These are phyloP conservation scores for Dothistroma septosporum DNA, from an alignment of 2,329 filamentous ascomycete species.

Conservation along the genomic window DNA sequence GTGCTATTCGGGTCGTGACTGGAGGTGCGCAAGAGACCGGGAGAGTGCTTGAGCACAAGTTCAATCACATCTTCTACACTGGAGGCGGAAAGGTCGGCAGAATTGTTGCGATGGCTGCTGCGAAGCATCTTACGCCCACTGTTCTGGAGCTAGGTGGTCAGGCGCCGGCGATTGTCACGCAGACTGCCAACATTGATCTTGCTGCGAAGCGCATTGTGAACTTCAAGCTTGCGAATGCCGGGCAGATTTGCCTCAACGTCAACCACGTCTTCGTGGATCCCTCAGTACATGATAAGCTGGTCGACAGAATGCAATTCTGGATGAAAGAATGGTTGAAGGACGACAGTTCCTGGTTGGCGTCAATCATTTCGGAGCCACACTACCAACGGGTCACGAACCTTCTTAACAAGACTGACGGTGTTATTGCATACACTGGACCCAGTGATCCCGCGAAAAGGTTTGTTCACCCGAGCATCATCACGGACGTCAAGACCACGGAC, in stretches of 20 bases:
- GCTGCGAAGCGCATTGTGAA: conserved; percentile 78
- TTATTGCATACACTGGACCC: conserved; percentile 77
- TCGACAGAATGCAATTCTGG: conserved; percentile 66
- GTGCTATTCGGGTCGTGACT: conserved; percentile 72
- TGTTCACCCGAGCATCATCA: conserved; percentile 80
- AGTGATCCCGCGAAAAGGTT: conserved; percentile 73
- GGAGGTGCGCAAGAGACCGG: conserved; percentile 73
- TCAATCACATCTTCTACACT: conserved; percentile 84
- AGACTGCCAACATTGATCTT: conserved; percentile 68
- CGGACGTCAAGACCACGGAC: conserved; percentile 69
- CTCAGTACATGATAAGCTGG: conserved; percentile 63
- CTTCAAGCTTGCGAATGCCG: conserved; percentile 78
- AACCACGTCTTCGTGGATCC: conserved; percentile 83
- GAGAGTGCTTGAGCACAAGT: conserved; percentile 75
- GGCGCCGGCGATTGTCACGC: conserved; percentile 73
- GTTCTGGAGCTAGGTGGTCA: conserved; percentile 81
- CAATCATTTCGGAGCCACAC: conserved; percentile 71
- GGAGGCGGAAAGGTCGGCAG: conserved; percentile 69
- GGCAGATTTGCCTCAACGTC: conserved; percentile 83
- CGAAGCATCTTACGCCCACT: conserved; percentile 70
- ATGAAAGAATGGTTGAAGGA: conserved; percentile 75
- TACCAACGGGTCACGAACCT: conserved; percentile 81
- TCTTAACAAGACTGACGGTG: conserved; percentile 73
- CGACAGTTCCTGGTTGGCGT: conserved; percentile 67
- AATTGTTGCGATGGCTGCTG: conserved; percentile 65